phyloP scores from a whole-genome alignment of 2,329 filamentous ascomycete species.

The Pseudocercospora vitis region DNA sequence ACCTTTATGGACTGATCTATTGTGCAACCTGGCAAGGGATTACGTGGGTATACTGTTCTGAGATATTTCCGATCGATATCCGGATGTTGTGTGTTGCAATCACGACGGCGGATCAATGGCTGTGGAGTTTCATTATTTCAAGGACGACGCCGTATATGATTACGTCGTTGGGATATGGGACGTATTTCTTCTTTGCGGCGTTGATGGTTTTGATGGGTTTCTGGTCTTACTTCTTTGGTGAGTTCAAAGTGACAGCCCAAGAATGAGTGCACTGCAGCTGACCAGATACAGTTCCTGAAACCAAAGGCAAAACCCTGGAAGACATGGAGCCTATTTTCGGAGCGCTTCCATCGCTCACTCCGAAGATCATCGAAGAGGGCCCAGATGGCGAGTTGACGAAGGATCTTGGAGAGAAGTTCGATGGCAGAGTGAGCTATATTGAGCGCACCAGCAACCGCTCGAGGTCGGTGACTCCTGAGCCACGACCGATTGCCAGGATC shows the following conservation, averaged over 20 bases:
- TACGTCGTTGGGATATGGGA: slow-evolving; percentile 40
- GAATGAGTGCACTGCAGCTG: not conserved
- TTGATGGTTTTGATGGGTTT: slow-evolving; percentile 54
- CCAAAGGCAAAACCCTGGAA: slow-evolving; percentile 55
- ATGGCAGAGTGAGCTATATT: slow-evolving; percentile 17
- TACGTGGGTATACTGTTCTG: slow-evolving; percentile 43
- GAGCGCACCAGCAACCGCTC: slow-evolving; percentile 13
- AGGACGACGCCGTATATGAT: slow-evolving; percentile 40
- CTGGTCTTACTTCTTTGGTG: slow-evolving; percentile 40
- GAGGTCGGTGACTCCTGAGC: slow-evolving; percentile 12
- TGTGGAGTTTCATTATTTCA: slow-evolving; percentile 44
- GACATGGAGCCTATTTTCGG: slow-evolving; percentile 26
- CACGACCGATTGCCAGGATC: slow-evolving; percentile 15
- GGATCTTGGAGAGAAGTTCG: slow-evolving; percentile 15
- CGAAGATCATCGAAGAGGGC: slow-evolving; percentile 14
- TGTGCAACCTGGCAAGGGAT: slow-evolving; percentile 46
- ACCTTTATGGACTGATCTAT: slow-evolving; percentile 57
- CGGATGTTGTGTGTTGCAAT: slow-evolving; percentile 43
- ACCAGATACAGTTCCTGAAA: slow-evolving; percentile 59
- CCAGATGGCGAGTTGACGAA: slow-evolving; percentile 2
- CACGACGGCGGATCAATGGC: slow-evolving; percentile 42
- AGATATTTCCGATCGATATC: slow-evolving; percentile 50
- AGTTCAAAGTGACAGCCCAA: not conserved
- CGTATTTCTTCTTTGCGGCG: slow-evolving; percentile 42
- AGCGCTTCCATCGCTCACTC: slow-evolving; percentile 14